Evolutionary conservation across 306 rosid genomes (phyloP).

Genomic region (Acacia crassicarpa): DNA sequence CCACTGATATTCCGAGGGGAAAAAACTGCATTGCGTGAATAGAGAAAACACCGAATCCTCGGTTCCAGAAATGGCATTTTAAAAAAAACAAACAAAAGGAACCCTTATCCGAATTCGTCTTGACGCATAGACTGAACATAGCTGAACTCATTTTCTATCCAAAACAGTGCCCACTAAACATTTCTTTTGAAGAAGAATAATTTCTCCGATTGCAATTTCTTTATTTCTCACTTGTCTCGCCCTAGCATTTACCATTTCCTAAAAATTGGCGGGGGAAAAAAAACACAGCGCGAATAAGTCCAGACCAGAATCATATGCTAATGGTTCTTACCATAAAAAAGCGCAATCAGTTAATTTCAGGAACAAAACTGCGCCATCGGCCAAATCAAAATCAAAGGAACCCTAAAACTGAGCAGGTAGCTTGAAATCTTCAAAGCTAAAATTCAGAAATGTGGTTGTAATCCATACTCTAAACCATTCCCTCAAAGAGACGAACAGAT

Average conservation of each 20-base stretch:
- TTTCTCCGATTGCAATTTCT: neutral
- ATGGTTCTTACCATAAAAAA: constrained; percentile 33
- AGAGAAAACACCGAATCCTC: neutral
- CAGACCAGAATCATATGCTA: neutral
- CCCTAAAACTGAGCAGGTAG: constrained; percentile 23
- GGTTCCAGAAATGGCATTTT: neutral
- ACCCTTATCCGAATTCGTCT: neutral
- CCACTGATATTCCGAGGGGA: neutral
- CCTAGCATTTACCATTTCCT: constrained; percentile 7
- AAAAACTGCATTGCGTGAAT: constrained; percentile 11
- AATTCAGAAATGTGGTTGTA: constrained; percentile 22
- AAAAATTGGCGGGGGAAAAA: neutral
- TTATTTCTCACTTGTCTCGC: neutral
- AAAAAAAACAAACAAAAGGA: neutral
- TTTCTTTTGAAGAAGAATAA: constrained; percentile 2
- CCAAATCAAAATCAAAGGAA: constrained; percentile 9
- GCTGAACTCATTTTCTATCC: constrained; percentile 25
- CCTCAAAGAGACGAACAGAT: constrained; percentile 33
- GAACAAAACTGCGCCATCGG: constrained; percentile 11
- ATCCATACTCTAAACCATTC: constrained; percentile 30
- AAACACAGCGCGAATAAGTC: neutral
- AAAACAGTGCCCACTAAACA: constrained; percentile 18
- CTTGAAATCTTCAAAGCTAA: constrained; percentile 12
- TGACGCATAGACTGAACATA: neutral
- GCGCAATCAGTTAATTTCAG: constrained; percentile 20